Evolutionary conservation across 2,329 filamentous ascomycete genomes (phyloP), one percentile per base, ranked within the genome.

Genomic region (Beauveria asiatica): DNA sequence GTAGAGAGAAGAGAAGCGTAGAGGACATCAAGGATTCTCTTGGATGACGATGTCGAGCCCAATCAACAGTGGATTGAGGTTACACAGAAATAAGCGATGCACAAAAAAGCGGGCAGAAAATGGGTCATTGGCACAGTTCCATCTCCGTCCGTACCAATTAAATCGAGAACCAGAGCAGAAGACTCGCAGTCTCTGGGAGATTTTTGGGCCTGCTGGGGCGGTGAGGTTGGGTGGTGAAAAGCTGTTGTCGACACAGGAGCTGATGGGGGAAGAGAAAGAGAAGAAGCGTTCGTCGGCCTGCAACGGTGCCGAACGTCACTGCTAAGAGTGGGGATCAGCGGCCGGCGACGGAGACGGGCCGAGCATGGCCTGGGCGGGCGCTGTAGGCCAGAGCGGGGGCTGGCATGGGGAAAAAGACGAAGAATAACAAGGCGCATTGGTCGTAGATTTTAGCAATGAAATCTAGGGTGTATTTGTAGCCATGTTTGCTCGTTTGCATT

Each of bases 311-410:
- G 49, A 52, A 13, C 39, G 49, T 52, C 41, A 53, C 48, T 59
- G n/a, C 9, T n/a, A 37, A 46, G 25, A 59, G 44, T 48, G 42
- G 57, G 52, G 57, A 41, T 37, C 25, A 19, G 46, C 46, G 56
- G 57, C 57, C 49, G 57, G 48, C 39, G 57, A 37, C 48, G 57
- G 57, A 59, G 57, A 59, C 57, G 57, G 57, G 41, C 57, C 57
- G 48, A 52, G 33, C 49, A 21, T 1, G 49, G n/a, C 9, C 7
- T 33, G 23, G 30, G 44, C 16, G 48, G 30, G 41, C 41, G 41
- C 17, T 6, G n/a, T 17, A 51, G 30, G 6, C 17, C 17, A 30
- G 27, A 39, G n/a, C n/a, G 19, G 4, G 33, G 7, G 7, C 11
- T n/a, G 19, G 7, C 10, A 49, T 17, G 16, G 3, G 7, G 19